phyloP scores from a whole-genome alignment of 768 basidiomycete species.

The Lepiota subincarnata region DNA sequence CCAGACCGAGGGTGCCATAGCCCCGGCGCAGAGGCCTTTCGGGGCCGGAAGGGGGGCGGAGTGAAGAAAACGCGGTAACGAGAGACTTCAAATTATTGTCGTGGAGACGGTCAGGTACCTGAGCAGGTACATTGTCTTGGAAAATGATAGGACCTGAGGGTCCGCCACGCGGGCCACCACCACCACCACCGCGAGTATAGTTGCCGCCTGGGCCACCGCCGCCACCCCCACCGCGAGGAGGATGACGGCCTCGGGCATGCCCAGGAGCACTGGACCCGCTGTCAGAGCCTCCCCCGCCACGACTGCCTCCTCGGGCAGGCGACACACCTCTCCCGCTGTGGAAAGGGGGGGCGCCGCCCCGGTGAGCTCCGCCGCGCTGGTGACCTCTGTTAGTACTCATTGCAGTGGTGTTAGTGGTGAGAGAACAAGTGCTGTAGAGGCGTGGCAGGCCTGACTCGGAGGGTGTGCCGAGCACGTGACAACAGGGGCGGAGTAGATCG shows the following conservation, averaged over 20 bases:
- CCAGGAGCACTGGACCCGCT: background rate
- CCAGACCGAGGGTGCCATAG: conserved; percentile 44
- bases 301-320: conserved; percentile 12
- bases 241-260: background rate
- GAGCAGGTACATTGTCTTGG: conserved; percentile 27
- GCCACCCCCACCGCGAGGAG: background rate
- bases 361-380: conserved; percentile 13
- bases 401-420: background rate
- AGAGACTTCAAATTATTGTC: conserved; percentile 30
- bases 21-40: conserved; percentile 48
- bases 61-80: conserved; percentile 29
- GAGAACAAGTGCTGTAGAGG: background rate
- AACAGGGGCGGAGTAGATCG: background rate
- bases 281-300: conserved; percentile 9
- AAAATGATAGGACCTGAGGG: conserved; percentile 32
- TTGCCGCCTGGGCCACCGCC: conserved; percentile 3
- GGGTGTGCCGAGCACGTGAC: background rate
- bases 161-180: conserved; percentile 19
- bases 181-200: conserved; percentile 12
- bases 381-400: conserved; percentile 18
- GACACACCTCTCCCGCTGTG: conserved; percentile 20
- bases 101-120: conserved; percentile 30
- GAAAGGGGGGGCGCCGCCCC: conserved; percentile 23
- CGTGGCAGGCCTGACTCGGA: background rate
- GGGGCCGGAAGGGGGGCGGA: conserved; percentile 19